phyloP scores from a whole-genome alignment of 192 early-diverging fungal genomes.

The Backusella macrospora region DNA sequence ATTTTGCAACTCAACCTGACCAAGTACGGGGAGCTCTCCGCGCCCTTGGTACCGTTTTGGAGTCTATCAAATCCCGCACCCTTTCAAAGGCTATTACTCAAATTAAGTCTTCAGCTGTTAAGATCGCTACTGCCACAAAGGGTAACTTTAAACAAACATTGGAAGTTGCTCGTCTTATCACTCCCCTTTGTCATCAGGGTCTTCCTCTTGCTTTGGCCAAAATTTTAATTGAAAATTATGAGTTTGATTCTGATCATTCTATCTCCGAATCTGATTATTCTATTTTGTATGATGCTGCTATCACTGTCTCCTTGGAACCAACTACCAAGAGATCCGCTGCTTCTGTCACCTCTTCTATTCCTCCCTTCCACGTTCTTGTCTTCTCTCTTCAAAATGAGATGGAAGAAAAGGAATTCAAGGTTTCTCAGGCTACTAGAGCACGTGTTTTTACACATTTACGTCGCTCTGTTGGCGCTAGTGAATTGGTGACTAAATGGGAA shows the following conservation, averaged over 20 bases:
- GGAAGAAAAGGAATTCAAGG: background rate
- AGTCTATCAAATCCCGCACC: slow-evolving; percentile 5
- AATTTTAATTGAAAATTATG: slow-evolving; percentile 16
- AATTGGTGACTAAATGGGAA: background rate
- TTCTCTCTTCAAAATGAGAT: slow-evolving; percentile 12
- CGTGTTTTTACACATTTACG: background rate
- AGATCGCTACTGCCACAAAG: slow-evolving; percentile 14
- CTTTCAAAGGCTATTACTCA: slow-evolving; percentile 24
- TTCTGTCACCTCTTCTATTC: background rate
- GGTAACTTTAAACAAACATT: slow-evolving; percentile 2
- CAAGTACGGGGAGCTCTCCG: slow-evolving; percentile 22
- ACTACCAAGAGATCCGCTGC: background rate
- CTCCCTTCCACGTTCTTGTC: background rate
- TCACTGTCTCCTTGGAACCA: background rate
- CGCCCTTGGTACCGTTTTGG: slow-evolving; percentile 13
- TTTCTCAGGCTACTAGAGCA: background rate
- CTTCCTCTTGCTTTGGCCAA: slow-evolving; percentile 1
- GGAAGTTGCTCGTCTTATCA: slow-evolving; percentile 6
- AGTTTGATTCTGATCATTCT: slow-evolving; percentile 3
- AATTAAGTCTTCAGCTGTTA: slow-evolving; percentile 20
- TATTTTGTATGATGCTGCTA: slow-evolving; percentile 24
- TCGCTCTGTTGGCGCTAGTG: background rate
- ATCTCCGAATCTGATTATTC: slow-evolving; percentile 11
- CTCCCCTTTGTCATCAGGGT: slow-evolving; percentile 5
- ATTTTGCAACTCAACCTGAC: background rate